Base-by-base conservation (phyloP, 768 basidiomycete genomes). In the Asterophora parasitica region DNA sequence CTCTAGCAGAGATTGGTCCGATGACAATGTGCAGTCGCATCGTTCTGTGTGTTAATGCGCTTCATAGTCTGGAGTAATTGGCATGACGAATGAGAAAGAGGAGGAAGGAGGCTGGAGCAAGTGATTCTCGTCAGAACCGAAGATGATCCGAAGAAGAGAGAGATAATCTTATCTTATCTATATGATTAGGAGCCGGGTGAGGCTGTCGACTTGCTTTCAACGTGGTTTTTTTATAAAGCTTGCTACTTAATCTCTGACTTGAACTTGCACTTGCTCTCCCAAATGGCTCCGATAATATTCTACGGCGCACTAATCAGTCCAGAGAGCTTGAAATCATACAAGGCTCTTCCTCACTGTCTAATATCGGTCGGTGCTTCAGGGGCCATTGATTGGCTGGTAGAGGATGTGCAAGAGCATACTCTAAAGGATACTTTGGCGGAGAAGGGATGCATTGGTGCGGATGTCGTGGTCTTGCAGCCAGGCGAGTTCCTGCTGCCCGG, bases 401-500 rank as follows among this genome's bases (percentile, higher is more conserved):
- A 78, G 37, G 71, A 86, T 62, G 79, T 89, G 13, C 63, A 61
- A 26, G 58, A 66, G 10, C 62, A 71, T 39, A 60, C 62, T 42
- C 56, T 88, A 7, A 75, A 74, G 60, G 71, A 80, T 15, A 67
- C 69, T 3, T 62, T 88, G 39, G 69, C 71, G 0, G 63, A 66
- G 36, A 77, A 81, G 51, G 85, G 81, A n/a, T 58, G 69, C 15
- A 37, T 64, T 7, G 67, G 76, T 35, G 60, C 76, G 5, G 63
- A 76, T 15, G 58, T 81, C 4, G 59, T 76, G 7, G 47, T 48
- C n/a, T 59, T 83, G 39, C 64, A 63, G 9, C 63, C 72, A 2
- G 80, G 79, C 12, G 73, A 83, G 53, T 93, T 92, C 60, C 58
- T 95, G 47, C 79, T 91, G 59, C 93, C 93, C 5, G 93, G 93